Conservation (phyloP, 2,329 filamentous ascomycete genomes). For the Colletotrichum falcatum region DNA sequence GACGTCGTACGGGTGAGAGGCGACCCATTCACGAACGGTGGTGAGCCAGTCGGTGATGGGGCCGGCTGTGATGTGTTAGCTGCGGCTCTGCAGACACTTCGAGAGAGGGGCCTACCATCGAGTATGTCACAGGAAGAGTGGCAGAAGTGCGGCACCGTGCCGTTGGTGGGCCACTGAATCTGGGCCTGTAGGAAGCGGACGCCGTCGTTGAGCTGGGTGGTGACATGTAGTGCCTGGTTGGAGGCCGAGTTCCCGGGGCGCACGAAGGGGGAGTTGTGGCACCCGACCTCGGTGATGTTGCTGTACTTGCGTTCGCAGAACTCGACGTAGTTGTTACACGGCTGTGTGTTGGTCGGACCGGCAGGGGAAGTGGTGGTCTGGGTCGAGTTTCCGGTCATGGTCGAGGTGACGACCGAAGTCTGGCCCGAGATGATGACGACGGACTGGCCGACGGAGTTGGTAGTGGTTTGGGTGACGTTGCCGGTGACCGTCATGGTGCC, state of each 20-base stretch:
- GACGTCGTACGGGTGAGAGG: conserved; percentile 83
- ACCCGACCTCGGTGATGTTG: conserved; percentile 83
- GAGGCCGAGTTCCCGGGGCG: conserved; percentile 76
- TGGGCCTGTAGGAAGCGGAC: conserved; percentile 73
- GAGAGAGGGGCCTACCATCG: conserved; percentile 56
- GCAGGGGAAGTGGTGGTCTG: conserved; percentile 55
- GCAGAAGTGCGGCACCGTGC: conserved; percentile 76
- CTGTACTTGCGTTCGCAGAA: conserved; percentile 82
- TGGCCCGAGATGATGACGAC: conserved; percentile 61
- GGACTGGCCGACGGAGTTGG: conserved; percentile 48
- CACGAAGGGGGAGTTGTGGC: conserved; percentile 86
- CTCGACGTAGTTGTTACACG: conserved; percentile 84
- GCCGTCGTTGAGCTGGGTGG: conserved; percentile 81
- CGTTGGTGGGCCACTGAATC: conserved; percentile 68
- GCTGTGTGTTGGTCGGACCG: conserved; percentile 75
- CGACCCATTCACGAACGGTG: conserved; percentile 79
- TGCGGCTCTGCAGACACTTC: too few relatives aligned
- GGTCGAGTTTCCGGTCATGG: conserved; percentile 54
- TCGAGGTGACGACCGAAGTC: conserved; percentile 56
- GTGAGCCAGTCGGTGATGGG: conserved; percentile 80
- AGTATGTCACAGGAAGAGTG: conserved; percentile 87
- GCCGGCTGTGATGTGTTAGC: conserved; percentile 62
- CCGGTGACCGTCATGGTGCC: conserved; percentile 50
- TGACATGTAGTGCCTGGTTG: conserved; percentile 79
- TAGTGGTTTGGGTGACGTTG: conserved; percentile 47